Percentiles rank a stretch among this genome's conserved stretches.
Evolutionary conservation across 1,284 basidiomycete genomes (phyloP).

Genomic region (Rhodotorula sp.): DNA sequence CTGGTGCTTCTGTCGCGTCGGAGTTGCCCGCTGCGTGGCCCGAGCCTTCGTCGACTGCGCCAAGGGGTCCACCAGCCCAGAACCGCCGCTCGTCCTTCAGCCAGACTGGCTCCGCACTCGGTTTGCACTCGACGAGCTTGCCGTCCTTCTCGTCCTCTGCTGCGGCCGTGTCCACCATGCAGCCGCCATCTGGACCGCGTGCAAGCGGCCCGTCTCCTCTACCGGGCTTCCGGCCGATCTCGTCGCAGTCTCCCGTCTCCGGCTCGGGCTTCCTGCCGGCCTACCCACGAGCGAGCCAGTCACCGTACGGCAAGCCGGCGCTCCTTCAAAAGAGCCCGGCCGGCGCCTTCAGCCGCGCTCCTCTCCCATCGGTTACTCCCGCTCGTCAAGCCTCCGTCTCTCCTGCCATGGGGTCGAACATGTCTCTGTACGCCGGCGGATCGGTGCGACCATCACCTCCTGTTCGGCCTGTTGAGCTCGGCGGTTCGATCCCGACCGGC

Average conservation of each 20-base stretch:
- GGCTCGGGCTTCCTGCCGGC: background rate
- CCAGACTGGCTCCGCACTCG: constrained; percentile 20
- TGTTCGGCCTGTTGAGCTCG: constrained; percentile 24
- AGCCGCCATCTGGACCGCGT: background rate
- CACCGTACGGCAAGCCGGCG: background rate
- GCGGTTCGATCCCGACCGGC: constrained; percentile 22
- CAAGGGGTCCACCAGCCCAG: background rate
- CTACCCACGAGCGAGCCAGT: background rate
- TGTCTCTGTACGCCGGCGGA: constrained; percentile 11
- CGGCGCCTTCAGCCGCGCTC: background rate
- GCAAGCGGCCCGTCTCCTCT: background rate
- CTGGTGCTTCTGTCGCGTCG: background rate
- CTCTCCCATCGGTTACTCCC: background rate
- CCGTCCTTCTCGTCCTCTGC: background rate
- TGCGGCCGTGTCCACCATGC: background rate
- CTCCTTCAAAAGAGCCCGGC: background rate
- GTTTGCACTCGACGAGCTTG: constrained; percentile 14
- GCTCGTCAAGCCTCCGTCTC: constrained; percentile 1
- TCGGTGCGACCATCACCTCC: constrained; percentile 19
- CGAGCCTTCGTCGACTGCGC: background rate
- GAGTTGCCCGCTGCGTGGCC: background rate
- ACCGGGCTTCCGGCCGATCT: constrained; percentile 9
- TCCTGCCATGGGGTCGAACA: background rate
- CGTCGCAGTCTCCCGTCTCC: background rate
- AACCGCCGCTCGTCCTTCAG: background rate